These are phyloP conservation scores for Amborella trichopoda DNA, from an alignment of 164 flowering plant species.

Conservation along the genomic window DNA sequence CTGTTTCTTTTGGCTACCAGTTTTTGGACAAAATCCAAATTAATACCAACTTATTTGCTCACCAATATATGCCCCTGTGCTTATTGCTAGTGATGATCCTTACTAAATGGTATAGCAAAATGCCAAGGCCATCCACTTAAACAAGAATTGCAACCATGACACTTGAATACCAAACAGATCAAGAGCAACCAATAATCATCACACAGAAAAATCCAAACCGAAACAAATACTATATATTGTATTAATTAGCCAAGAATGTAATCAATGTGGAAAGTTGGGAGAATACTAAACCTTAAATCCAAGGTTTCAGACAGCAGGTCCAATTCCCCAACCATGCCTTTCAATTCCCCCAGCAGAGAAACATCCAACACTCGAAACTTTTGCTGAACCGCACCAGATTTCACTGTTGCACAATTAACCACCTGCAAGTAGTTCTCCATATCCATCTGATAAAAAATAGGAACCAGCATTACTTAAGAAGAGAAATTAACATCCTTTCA, in stretches of 20 bases:
- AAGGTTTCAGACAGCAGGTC: constrained; percentile 11
- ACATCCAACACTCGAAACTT: constrained; percentile 1
- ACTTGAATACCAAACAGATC: background rate
- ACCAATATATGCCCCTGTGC: too few relatives aligned
- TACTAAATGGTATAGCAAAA: too few relatives aligned
- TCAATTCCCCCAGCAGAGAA: constrained; percentile 4
- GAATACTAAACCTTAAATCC: constrained; percentile 5
- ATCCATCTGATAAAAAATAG: constrained; percentile 8
- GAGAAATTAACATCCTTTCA: background rate
- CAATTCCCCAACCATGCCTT: constrained; percentile 10
- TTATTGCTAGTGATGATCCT: too few relatives aligned
- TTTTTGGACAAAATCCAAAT: too few relatives aligned
- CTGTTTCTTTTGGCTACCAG: too few relatives aligned
- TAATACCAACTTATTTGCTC: too few relatives aligned
- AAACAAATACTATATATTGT: background rate
- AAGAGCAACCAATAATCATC: background rate
- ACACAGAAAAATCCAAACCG: background rate
- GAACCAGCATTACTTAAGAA: background rate
- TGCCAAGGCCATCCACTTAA: background rate
- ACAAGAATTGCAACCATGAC: background rate
- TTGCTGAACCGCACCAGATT: background rate
- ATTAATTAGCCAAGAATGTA: background rate
- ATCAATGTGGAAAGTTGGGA: background rate
- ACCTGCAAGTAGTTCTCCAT: constrained; percentile 9
- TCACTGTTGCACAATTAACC: constrained; percentile 8